Evolutionary conservation across 495 filamentous ascomycete species (phyloP).

Genomic region (Mytilinidion resinicola): DNA sequence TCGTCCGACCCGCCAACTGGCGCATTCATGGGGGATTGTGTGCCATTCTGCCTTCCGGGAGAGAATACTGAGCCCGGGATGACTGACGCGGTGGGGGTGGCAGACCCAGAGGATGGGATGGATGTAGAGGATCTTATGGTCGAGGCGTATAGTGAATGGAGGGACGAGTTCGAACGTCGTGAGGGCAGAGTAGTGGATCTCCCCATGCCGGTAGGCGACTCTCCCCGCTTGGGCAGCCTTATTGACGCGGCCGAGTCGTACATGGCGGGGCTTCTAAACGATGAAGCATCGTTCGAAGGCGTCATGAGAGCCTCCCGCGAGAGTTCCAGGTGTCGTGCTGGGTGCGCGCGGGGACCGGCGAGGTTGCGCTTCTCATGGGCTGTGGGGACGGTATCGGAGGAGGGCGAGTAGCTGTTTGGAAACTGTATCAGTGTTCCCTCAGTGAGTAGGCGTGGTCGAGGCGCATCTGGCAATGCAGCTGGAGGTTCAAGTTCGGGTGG

Average conservation of each 20-base stretch:
- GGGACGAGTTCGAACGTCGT: slow-evolving; percentile 38
- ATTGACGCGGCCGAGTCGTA: slow-evolving; percentile 49
- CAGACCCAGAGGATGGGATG: slow-evolving; percentile 30
- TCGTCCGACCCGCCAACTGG: slow-evolving; percentile 43
- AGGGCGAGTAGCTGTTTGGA: too few relatives aligned
- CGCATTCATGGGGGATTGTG: slow-evolving; percentile 15
- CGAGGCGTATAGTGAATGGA: slow-evolving; percentile 39
- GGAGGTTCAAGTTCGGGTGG: neutral
- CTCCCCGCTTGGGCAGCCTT: slow-evolving; percentile 48
- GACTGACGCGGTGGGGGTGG: slow-evolving; percentile 29
- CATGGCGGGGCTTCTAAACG: slow-evolving; percentile 55
- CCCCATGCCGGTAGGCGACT: slow-evolving; percentile 37
- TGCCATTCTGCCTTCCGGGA: slow-evolving; percentile 26
- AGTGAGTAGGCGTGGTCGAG: too few relatives aligned
- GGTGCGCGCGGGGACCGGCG: slow-evolving; percentile 15
- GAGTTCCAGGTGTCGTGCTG: slow-evolving; percentile 8
- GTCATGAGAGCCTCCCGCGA: slow-evolving; percentile 46
- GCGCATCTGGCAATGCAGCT: neutral
- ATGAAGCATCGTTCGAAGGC: slow-evolving; percentile 55
- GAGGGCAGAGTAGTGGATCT: slow-evolving; percentile 39
- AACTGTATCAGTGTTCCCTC: too few relatives aligned
- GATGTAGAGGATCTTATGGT: slow-evolving; percentile 34
- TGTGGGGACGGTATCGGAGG: neutral
- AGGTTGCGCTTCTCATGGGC: slow-evolving; percentile 17
- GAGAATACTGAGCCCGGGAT: slow-evolving; percentile 36